Evolutionary conservation across 306 rosid species (phyloP).

Genomic region (Cucumis melo): DNA sequence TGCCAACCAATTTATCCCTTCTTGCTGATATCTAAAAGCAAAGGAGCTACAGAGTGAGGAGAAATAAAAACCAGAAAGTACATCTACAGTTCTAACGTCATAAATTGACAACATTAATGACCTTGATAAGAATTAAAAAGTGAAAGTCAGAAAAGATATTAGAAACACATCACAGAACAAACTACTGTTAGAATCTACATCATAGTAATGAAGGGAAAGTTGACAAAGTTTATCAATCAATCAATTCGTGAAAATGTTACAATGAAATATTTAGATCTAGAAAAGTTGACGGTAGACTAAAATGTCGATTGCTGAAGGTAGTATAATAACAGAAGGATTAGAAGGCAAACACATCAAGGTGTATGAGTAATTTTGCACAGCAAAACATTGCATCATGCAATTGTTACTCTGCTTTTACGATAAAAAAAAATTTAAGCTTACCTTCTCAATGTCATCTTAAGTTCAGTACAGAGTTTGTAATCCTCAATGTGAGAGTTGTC

Average conservation of each 20-base stretch:
- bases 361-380: not conserved
- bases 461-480: conserved; percentile 58
- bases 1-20: conserved; percentile 96
- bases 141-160: not conserved
- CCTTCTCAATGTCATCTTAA: conserved; percentile 86
- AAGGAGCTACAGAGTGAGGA: not conserved
- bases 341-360: not conserved
- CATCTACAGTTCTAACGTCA: not conserved
- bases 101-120: not conserved
- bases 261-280: not conserved
- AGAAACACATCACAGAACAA: not conserved
- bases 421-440: conserved; percentile 7
- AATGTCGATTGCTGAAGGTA: not conserved
- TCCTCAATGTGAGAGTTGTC: conserved; percentile 95
- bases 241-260: not conserved
- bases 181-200: not conserved
- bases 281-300: not conserved
- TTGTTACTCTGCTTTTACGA: not conserved
- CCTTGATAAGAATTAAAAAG: not conserved
- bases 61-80: conserved; percentile 3
- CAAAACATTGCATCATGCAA: not conserved
- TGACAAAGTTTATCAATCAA: not conserved
- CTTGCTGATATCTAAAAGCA: conserved; percentile 83
- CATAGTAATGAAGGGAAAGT: not conserved
- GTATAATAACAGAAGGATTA: not conserved